Evolutionary conservation across 2,329 filamentous ascomycete genomes (phyloP).

Genomic region (Xylaria sp.): DNA sequence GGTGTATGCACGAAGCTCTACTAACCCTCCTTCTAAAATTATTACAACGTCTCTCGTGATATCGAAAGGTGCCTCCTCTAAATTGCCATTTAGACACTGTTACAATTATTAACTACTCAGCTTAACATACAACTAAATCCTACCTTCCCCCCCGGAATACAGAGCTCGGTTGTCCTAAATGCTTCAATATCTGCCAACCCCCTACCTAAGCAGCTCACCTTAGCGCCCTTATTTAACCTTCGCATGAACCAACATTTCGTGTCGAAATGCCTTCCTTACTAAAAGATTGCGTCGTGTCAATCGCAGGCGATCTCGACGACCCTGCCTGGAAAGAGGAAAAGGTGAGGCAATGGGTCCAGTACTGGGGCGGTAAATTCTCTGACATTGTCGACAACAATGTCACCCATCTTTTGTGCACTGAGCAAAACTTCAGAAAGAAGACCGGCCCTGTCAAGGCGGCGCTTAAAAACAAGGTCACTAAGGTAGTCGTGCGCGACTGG

Average conservation of each 20-base stretch:
- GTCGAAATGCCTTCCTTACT: conserved; percentile 51
- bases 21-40: neutral
- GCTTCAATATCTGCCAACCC: neutral
- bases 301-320: conserved; percentile 66
- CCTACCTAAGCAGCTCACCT: neutral
- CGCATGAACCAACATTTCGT: neutral
- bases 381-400: conserved; percentile 62
- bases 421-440: conserved; percentile 66
- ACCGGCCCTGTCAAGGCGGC: conserved; percentile 57
- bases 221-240: neutral
- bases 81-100: neutral
- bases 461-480: conserved; percentile 48
- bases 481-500: conserved; percentile 63
- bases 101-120: neutral
- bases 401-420: conserved; percentile 78
- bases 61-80: neutral
- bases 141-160: neutral
- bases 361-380: conserved; percentile 69
- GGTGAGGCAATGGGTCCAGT: conserved; percentile 72
- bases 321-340: conserved; percentile 60
- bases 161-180: neutral
- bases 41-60: neutral
- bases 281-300: conserved; percentile 62
- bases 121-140: neutral
- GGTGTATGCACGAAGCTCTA: neutral